phyloP scores from a whole-genome alignment of 306 rosid genomes.

The Trifolium pratense region DNA sequence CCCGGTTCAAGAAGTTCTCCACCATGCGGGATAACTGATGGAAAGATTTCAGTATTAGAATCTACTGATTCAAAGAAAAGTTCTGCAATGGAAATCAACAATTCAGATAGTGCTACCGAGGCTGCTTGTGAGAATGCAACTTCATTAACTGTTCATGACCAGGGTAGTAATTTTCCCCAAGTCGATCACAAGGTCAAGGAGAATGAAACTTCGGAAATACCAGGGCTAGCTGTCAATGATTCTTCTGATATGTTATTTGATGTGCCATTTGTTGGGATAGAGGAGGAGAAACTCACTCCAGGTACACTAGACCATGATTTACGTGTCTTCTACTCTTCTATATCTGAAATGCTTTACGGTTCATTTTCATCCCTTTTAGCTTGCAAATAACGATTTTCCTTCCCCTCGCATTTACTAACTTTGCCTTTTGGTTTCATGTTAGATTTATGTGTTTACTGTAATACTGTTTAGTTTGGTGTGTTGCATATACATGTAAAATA shows the following conservation, averaged over 20 bases:
- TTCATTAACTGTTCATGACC: slow-evolving; percentile 57
- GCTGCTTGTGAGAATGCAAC: slow-evolving; percentile 66
- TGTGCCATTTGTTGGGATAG: slow-evolving; percentile 61
- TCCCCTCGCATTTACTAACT: neutral
- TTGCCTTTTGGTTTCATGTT: slow-evolving; percentile 12
- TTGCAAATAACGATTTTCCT: slow-evolving; percentile 3
- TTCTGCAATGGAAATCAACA: slow-evolving; percentile 40
- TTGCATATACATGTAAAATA: neutral
- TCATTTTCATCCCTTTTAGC: slow-evolving; percentile 18
- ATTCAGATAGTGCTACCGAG: slow-evolving; percentile 51
- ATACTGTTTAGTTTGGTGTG: neutral
- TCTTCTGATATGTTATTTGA: slow-evolving; percentile 64
- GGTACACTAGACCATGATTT: slow-evolving; percentile 56
- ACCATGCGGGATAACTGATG: slow-evolving; percentile 56
- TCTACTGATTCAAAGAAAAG: slow-evolving; percentile 60
- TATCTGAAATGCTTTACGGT: slow-evolving; percentile 1
- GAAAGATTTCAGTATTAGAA: slow-evolving; percentile 59
- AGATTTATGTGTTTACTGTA: slow-evolving; percentile 23
- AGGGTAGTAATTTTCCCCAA: slow-evolving; percentile 54
- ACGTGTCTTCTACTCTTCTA: slow-evolving; percentile 1
- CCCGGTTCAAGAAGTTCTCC: slow-evolving; percentile 65
- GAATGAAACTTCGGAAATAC: slow-evolving; percentile 49
- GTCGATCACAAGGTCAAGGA: slow-evolving; percentile 54
- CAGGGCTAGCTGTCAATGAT: slow-evolving; percentile 56
- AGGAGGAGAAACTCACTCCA: slow-evolving; percentile 60